Percentiles rank a stretch among this genome's conserved stretches.
These are phyloP conservation scores for Alternaria gansuensis DNA, from an alignment of 2,329 filamentous ascomycete species.

Conservation along the genomic window DNA sequence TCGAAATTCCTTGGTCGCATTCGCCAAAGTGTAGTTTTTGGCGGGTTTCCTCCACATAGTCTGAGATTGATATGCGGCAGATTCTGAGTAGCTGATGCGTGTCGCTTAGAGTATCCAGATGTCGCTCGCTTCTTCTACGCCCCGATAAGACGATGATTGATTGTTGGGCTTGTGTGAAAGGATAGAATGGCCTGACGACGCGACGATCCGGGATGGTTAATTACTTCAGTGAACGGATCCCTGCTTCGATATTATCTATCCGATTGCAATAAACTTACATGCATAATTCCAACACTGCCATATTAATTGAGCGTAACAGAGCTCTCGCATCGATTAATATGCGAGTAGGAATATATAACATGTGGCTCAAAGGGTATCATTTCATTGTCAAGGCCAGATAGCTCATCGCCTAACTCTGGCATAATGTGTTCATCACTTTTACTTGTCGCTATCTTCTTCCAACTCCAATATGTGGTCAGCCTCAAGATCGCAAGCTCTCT, in stretches of 20 bases:
- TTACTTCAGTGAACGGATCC: slow-evolving; percentile 3
- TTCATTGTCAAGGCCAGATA: not conserved
- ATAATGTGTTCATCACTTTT: not conserved
- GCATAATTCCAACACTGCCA: not conserved
- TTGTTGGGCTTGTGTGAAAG: not conserved
- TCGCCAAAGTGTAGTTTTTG: not conserved
- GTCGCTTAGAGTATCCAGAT: not conserved
- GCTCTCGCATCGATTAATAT: not conserved
- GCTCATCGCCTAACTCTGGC: not conserved
- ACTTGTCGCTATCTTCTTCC: not conserved
- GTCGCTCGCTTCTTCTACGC: not conserved
- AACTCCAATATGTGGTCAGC: not conserved
- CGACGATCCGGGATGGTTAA: slow-evolving; percentile 1
- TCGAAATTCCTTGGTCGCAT: not conserved
- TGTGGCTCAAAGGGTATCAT: not conserved
- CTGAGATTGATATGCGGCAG: not conserved
- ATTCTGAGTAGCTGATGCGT: not conserved
- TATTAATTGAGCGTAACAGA: not conserved
- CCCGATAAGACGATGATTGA: not conserved
- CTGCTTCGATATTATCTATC: slow-evolving; percentile 6
- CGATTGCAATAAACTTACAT: not conserved
- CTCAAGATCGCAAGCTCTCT: slow-evolving; percentile 31
- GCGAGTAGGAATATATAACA: not conserved
- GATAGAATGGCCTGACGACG: not conserved
- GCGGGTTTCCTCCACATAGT: not conserved